Conservation (phyloP, 306 rosid genomes). For the Spatholobus suberectus region DNA sequence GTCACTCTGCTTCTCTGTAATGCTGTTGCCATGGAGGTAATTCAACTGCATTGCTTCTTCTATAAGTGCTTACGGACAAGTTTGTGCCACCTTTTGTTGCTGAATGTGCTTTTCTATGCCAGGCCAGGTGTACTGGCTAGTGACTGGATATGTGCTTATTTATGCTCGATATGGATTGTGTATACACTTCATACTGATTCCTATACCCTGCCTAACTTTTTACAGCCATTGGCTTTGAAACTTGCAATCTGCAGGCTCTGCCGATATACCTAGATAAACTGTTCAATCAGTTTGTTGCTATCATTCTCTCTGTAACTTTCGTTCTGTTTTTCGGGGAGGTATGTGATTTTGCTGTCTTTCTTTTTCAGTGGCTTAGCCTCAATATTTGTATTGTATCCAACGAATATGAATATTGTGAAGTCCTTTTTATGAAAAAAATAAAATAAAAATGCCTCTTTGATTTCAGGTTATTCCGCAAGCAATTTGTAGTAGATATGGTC, state of each 20-base stretch:
- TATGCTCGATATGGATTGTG: conserved; percentile 33
- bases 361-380: conserved; percentile 15
- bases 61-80: too few relatives aligned
- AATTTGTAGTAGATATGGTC: conserved; percentile 94
- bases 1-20: conserved; percentile 94
- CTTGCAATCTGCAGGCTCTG: conserved; percentile 85
- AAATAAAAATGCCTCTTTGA: conserved; percentile 19
- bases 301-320: conserved; percentile 92
- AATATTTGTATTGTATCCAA: background rate
- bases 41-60: too few relatives aligned
- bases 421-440: background rate
- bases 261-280: conserved; percentile 90
- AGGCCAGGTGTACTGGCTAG: too few relatives aligned
- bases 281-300: conserved; percentile 92
- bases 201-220: conserved; percentile 42
- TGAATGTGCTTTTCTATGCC: too few relatives aligned
- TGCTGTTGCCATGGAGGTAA: conserved; percentile 95
- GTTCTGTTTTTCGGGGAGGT: conserved; percentile 95
- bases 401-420: background rate
- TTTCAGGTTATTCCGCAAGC: conserved; percentile 97
- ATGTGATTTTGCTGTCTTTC: conserved; percentile 10
- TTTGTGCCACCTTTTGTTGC: too few relatives aligned
- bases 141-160: too few relatives aligned
- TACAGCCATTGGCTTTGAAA: conserved; percentile 45
- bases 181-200: conserved; percentile 17